phyloP scores from a whole-genome alignment of 1,284 basidiomycete genomes.

The Porodaedalea pini region DNA sequence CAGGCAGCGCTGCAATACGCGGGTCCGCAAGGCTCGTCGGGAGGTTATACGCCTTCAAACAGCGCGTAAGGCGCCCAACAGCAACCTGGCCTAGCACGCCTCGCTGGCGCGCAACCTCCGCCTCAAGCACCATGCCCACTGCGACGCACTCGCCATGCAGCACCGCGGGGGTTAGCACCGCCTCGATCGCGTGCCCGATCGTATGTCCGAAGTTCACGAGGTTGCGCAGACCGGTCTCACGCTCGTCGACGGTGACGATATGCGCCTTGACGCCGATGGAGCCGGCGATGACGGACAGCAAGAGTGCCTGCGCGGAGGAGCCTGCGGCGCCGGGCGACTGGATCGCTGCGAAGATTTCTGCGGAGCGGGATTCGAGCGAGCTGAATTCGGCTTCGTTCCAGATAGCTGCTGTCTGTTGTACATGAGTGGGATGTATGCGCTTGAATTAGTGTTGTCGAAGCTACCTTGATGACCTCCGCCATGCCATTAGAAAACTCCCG shows the following conservation, averaged over 20 bases:
- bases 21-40: slow-evolving; percentile 80
- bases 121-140: slow-evolving; percentile 92
- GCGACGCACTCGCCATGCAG: slow-evolving; percentile 93
- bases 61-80: slow-evolving; percentile 81
- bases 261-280: slow-evolving; percentile 91
- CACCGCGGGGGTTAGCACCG: slow-evolving; percentile 84
- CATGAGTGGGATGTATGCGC: slow-evolving; percentile 5
- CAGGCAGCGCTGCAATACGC: slow-evolving; percentile 67
- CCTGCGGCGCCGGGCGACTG: slow-evolving; percentile 62
- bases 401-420: slow-evolving; percentile 84
- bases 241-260: slow-evolving; percentile 93
- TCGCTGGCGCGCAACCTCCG: slow-evolving; percentile 84
- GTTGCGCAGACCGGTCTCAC: slow-evolving; percentile 92
- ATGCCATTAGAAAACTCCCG: slow-evolving; percentile 98
- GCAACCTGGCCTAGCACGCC: slow-evolving; percentile 86
- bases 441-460: slow-evolving; percentile 23
- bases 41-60: slow-evolving; percentile 83
- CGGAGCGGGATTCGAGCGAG: slow-evolving; percentile 78
- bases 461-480: slow-evolving; percentile 96
- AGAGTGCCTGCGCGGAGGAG: slow-evolving; percentile 71
- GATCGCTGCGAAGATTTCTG: slow-evolving; percentile 82
- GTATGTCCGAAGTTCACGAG: slow-evolving; percentile 97
- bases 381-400: slow-evolving; percentile 89
- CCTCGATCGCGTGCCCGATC: slow-evolving; percentile 95
- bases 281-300: slow-evolving; percentile 79